Percentiles rank a stretch among this genome's conserved stretches.
These are phyloP conservation scores for Arthrobotrys sphaeroides DNA, from an alignment of 2,329 filamentous ascomycete species.

Conservation along the genomic window DNA sequence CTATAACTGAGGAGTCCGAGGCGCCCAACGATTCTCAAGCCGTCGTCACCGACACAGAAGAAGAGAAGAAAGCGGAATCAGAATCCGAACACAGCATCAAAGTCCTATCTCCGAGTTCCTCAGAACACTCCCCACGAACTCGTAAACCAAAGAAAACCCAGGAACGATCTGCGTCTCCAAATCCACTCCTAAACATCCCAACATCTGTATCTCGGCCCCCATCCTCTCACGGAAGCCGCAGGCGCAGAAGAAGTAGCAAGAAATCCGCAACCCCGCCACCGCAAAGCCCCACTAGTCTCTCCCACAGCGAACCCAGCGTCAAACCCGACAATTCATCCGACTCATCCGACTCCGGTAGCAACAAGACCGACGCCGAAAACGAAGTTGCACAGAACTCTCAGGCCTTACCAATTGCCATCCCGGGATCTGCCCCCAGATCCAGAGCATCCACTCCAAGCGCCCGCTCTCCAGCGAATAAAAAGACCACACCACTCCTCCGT, in stretches of 20 bases:
- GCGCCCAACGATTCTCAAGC: constrained; percentile 45
- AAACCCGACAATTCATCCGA: constrained; percentile 28
- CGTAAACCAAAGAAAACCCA: constrained; percentile 11
- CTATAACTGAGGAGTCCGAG: constrained; percentile 48
- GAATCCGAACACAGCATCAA: constrained; percentile 46
- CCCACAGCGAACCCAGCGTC: constrained; percentile 40
- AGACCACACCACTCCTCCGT: constrained; percentile 39
- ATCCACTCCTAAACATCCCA: constrained; percentile 45
- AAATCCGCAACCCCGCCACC: constrained; percentile 30
- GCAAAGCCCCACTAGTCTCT: constrained; percentile 44
- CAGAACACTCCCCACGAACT: constrained; percentile 5
- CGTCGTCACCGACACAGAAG: constrained; percentile 41
- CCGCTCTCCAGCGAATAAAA: constrained; percentile 36
- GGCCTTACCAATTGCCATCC: constrained; percentile 48
- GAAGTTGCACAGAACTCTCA: constrained; percentile 50
- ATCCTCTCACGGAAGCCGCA: constrained; percentile 48
- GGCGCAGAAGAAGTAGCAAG: constrained; percentile 42
- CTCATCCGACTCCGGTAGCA: constrained; percentile 28
- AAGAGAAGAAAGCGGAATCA: constrained; percentile 31
- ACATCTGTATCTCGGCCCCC: constrained; percentile 49
- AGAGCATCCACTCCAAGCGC: constrained; percentile 46
- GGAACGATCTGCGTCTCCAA: constrained; percentile 37
- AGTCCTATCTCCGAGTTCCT: constrained; percentile 43
- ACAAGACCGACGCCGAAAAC: constrained; percentile 48
- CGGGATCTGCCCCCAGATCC: constrained; percentile 47